These are phyloP conservation scores for Fusarium fujikuroi DNA, from an alignment of 2,329 filamentous ascomycete genomes.

Conservation along the genomic window DNA sequence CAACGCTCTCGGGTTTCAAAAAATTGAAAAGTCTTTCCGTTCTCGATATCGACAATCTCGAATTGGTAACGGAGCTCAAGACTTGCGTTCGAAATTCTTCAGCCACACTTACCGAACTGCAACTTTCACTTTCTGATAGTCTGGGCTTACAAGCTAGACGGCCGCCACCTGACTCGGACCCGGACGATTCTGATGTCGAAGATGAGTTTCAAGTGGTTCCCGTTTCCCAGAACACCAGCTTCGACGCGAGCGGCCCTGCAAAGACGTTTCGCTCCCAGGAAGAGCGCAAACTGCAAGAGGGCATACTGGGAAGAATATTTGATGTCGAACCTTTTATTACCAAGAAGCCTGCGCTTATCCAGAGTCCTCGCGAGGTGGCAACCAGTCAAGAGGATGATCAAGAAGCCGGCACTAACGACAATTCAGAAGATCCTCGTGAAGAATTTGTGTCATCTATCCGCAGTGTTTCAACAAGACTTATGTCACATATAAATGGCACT, in stretches of 20 bases:
- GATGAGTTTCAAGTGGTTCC: slow-evolving; percentile 64
- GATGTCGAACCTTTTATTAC: slow-evolving; percentile 57
- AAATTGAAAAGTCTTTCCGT: slow-evolving; percentile 64
- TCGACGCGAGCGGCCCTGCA: slow-evolving; percentile 55
- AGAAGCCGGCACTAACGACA: slow-evolving; percentile 33
- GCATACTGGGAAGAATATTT: slow-evolving; percentile 63
- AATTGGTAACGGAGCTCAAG: slow-evolving; percentile 66
- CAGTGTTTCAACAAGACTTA: slow-evolving; percentile 55
- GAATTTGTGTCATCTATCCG: slow-evolving; percentile 51
- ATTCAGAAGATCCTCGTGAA: slow-evolving; percentile 42
- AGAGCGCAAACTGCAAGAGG: slow-evolving; percentile 65
- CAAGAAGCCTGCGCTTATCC: slow-evolving; percentile 50
- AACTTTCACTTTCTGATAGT: slow-evolving; percentile 67
- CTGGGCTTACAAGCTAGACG: slow-evolving; percentile 58
- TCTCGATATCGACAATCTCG: slow-evolving; percentile 69
- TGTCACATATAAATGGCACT: slow-evolving; percentile 54
- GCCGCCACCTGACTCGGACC: slow-evolving; percentile 52
- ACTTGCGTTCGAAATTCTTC: slow-evolving; percentile 65
- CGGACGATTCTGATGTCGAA: slow-evolving; percentile 64
- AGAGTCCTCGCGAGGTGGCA: slow-evolving; percentile 34
- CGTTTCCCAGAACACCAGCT: slow-evolving; percentile 43
- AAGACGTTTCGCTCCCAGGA: slow-evolving; percentile 62
- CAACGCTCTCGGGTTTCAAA: slow-evolving; percentile 68
- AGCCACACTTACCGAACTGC: slow-evolving; percentile 63
- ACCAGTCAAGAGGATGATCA: slow-evolving; percentile 28